These are phyloP conservation scores for Peziza echinospora DNA, from an alignment of 495 filamentous ascomycete genomes.

Conservation along the genomic window DNA sequence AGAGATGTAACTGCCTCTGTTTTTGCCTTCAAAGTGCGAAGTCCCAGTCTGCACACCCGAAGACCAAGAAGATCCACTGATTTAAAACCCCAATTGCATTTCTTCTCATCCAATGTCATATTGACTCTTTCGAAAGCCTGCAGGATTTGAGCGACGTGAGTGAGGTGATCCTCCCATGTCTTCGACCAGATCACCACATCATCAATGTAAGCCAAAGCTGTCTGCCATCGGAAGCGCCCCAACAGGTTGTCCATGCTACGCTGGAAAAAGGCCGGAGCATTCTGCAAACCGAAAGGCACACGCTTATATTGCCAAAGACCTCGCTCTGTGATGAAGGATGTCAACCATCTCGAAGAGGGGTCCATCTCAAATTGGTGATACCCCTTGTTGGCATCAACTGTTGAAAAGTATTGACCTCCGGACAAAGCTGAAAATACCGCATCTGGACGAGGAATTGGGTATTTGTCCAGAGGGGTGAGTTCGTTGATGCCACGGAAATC, in stretches of 20 bases:
- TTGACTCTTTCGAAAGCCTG: background rate
- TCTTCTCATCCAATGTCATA: background rate
- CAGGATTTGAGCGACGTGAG: background rate
- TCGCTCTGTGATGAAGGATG: background rate
- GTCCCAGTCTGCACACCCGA: background rate
- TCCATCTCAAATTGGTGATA: background rate
- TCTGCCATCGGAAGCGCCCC: background rate
- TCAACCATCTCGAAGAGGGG: background rate
- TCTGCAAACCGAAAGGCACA: background rate
- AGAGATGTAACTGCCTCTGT: background rate
- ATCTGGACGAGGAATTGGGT: background rate
- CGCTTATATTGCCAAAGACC: background rate
- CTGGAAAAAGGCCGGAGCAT: constrained; percentile 1
- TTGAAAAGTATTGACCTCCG: background rate
- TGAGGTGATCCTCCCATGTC: background rate
- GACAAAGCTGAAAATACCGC: background rate
- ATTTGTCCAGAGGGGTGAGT: background rate
- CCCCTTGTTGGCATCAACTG: background rate
- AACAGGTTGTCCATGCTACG: background rate
- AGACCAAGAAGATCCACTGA: background rate
- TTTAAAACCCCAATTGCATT: background rate
- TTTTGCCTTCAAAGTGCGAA: background rate
- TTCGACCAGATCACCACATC: background rate
- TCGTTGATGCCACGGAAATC: background rate
- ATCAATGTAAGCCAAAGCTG: constrained; percentile 1